phyloP scores from a whole-genome alignment of 2,329 filamentous ascomycete species.

The Apiospora phragmitis region DNA sequence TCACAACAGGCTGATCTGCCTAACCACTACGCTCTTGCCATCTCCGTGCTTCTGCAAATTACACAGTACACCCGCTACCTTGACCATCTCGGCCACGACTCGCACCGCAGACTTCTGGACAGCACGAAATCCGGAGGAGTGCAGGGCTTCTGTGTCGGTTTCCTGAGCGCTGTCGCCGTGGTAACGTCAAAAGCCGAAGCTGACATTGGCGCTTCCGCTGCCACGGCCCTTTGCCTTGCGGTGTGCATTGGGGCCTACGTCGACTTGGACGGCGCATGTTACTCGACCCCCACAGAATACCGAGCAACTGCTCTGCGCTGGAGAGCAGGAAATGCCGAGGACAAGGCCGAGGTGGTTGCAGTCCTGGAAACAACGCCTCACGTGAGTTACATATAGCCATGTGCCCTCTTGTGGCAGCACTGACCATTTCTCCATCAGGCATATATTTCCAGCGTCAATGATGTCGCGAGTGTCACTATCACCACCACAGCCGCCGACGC shows the following conservation, averaged over 20 bases:
- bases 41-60: constrained; percentile 11
- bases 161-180: constrained; percentile 21
- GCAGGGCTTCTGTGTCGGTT: constrained; percentile 22
- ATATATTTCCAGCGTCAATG: constrained; percentile 14
- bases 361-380: neutral
- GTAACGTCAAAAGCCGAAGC: constrained; percentile 12
- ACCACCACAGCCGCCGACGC: constrained; percentile 11
- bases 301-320: neutral
- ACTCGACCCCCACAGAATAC: neutral
- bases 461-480: constrained; percentile 13
- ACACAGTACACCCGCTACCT: constrained; percentile 15
- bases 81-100: constrained; percentile 6
- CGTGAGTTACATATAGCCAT: neutral
- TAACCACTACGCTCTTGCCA: neutral
- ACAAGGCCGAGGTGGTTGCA: neutral
- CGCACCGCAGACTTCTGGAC: neutral
- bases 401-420: neutral
- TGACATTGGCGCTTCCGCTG: constrained; percentile 18
- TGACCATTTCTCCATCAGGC: neutral
- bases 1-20: neutral
- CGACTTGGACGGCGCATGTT: constrained; percentile 15
- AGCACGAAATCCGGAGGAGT: constrained; percentile 10
- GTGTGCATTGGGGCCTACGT: constrained; percentile 18
- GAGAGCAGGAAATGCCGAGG: neutral
- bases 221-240: constrained; percentile 19